Conservation (phyloP, 371 early-diverging fungal genomes). For the Encephalitozoon hellem region DNA sequence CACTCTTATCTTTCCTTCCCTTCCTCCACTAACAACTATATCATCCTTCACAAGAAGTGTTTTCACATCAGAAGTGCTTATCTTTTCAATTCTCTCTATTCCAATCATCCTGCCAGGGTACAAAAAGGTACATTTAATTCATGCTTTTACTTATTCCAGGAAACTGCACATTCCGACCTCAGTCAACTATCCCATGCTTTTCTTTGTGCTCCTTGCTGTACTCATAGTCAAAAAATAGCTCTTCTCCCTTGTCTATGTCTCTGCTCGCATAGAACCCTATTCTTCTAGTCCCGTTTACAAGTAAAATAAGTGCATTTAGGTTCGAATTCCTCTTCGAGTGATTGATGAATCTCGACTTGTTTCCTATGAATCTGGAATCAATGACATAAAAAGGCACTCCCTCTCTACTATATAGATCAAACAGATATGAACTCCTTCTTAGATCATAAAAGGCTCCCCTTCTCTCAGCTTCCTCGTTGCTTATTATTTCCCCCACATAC, state of each 20-base stretch:
- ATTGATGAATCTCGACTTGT: conserved; percentile 52
- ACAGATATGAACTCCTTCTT: conserved; percentile 48
- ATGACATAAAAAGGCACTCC: conserved; percentile 5
- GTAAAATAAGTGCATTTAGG: background rate
- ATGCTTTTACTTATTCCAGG: background rate
- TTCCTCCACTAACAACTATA: background rate
- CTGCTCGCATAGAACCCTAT: conserved; percentile 47
- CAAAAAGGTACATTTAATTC: background rate
- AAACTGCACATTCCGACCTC: background rate
- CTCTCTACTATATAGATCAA: conserved; percentile 37
- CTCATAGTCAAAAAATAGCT: conserved; percentile 55
- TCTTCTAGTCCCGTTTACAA: conserved; percentile 15
- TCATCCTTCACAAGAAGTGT: background rate
- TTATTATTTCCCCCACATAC: conserved; percentile 76
- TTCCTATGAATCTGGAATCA: conserved; percentile 54
- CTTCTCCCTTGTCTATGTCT: conserved; percentile 45
- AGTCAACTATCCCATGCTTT: conserved; percentile 44
- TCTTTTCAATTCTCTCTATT: background rate
- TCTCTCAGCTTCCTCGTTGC: conserved; percentile 56
- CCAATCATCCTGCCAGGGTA: conserved; percentile 2
- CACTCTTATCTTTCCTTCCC: background rate
- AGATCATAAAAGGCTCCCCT: conserved; percentile 53
- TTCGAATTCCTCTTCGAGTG: conserved; percentile 48
- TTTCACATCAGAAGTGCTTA: background rate
- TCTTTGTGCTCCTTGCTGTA: conserved; percentile 40